These are phyloP conservation scores for Globisporangium spiculum DNA, from an alignment of 352 stramenopile species.

Conservation along the genomic window DNA sequence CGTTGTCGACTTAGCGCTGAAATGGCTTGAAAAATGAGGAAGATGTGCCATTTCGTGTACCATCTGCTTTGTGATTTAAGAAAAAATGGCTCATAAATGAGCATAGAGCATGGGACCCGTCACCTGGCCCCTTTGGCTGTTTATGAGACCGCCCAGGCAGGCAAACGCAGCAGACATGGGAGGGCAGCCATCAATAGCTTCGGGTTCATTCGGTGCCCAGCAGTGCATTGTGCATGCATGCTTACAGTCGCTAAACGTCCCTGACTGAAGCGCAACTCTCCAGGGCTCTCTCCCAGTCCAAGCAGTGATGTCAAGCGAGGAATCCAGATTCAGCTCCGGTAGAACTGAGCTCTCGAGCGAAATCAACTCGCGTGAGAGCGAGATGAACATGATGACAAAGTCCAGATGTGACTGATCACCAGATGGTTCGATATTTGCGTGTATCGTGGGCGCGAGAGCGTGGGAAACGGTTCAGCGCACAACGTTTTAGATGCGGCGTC, in stretches of 20 bases:
- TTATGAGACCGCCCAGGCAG: background rate
- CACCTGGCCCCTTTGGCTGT: background rate
- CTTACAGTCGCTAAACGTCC: background rate
- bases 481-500: background rate
- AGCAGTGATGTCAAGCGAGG: background rate
- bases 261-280: background rate
- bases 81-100: background rate
- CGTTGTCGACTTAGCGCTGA: background rate
- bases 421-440: background rate
- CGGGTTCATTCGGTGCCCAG: background rate
- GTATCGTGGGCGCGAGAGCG: too few species aligned
- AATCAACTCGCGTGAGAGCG: background rate
- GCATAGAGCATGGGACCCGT: slow-evolving; percentile 1
- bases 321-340: background rate
- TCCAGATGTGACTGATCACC: background rate
- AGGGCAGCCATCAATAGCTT: background rate
- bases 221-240: background rate
- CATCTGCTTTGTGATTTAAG: slow-evolving; percentile 1
- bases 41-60: slow-evolving; percentile 4
- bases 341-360: background rate
- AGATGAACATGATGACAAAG: background rate
- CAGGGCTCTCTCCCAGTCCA: background rate
- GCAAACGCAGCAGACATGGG: background rate
- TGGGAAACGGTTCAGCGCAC: too few species aligned
- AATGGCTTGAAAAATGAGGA: background rate